Base-by-base conservation (phyloP, 1,139 yeast genomes). In the Protomyces gravidus region DNA sequence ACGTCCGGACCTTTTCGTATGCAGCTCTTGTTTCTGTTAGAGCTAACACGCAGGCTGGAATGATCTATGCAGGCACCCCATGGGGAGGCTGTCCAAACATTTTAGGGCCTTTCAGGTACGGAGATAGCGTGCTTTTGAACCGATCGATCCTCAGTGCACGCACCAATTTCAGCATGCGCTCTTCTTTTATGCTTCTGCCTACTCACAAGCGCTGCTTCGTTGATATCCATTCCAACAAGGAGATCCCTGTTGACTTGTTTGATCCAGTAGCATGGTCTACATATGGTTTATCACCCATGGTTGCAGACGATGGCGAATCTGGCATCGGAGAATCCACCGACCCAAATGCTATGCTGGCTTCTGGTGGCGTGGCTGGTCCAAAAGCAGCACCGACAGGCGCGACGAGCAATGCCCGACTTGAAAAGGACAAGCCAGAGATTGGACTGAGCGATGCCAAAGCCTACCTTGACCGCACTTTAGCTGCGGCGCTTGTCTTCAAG, bases 141-240 rank as follows among this genome's bases (percentile, higher is more conserved):
- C 86, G 85, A 63, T 83, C 82, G 65, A 80, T 89, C 28, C 73
- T 89, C 56, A 85, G 95, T 1, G 83, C 85, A 39, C 94, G 88
- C 68, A 85, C 85, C 7, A 89, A 87, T 68, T 89, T 89, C 70
- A 81, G 88, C 76, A 88, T 89, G 95, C 78, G 97, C 67, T 84
- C 92, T 39, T 82, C 90, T 59, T 89, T 81, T 71, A 77, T 82
- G 40, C 89, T 89, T 69, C 71, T 89, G 45, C 97, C 97, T 0
- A 71, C 81, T 13, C 79, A 81, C 66, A 95, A 95, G 3, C 76
- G 82, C 32, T 83, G 88, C 48, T 89, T 89, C 69, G 80, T 82
- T 55, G 83, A 89, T 68, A 58, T 62, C 25, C 66, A 63, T 6
- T 36, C 55, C 5, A 50, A 61, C 21, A 48, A 59, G 21, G 61